A percentile compares a stretch with the other conserved stretches of the same genome.
phyloP scores from a whole-genome alignment of 768 basidiomycete species.

The Suillus bovinus region DNA sequence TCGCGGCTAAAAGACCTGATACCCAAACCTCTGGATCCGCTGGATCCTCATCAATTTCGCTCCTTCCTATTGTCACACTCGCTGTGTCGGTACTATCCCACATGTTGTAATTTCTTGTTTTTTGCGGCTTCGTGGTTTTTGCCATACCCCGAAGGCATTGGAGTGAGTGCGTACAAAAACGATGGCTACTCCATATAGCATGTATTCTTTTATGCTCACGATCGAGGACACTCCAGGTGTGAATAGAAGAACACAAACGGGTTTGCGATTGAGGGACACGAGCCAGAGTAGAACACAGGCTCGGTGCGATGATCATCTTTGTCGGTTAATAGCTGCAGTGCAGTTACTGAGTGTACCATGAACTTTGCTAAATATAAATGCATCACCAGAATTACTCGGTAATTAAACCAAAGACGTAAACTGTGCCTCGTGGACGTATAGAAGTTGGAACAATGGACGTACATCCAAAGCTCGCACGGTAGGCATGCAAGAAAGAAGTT shows the following conservation, averaged over 20 bases:
- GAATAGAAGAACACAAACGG: not conserved
- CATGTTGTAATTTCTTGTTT: not conserved
- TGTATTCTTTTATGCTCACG: not conserved
- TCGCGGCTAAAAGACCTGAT: not conserved
- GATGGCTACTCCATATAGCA: not conserved
- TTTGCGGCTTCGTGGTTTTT: not conserved
- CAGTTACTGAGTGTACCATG: too few relatives aligned
- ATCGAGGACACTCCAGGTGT: not conserved
- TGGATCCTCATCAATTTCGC: not conserved
- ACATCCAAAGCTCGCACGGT: too few relatives aligned
- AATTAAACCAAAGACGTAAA: too few relatives aligned
- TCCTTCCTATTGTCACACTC: slow-evolving; percentile 1
- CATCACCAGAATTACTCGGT: too few relatives aligned
- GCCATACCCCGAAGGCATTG: not conserved
- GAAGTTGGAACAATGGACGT: too few relatives aligned
- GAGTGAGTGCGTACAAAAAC: not conserved
- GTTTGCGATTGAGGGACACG: too few relatives aligned
- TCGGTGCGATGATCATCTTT: too few relatives aligned
- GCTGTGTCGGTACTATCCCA: not conserved
- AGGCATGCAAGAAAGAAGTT: too few relatives aligned
- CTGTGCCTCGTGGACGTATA: too few relatives aligned
- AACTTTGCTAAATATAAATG: too few relatives aligned
- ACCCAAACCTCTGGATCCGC: not conserved
- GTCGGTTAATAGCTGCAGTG: too few relatives aligned
- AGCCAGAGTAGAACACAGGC: too few relatives aligned